Base-by-base conservation (phyloP, 1,284 basidiomycete species). In the Athelia psychrophila region DNA sequence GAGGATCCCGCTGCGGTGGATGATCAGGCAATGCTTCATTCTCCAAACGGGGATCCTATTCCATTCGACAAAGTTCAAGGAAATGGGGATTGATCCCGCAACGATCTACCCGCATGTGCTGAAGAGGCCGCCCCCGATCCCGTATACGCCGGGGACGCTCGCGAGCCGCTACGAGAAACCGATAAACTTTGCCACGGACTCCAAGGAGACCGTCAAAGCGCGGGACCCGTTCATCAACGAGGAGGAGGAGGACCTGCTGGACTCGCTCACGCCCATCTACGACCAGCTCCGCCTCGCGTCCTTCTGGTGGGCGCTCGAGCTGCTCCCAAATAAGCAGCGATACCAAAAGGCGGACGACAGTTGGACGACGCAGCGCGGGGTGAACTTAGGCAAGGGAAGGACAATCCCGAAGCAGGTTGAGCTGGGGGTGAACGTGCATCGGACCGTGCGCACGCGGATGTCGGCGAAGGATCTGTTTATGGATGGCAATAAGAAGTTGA, bases 301-400 rank as follows among this genome's bases (percentile, higher is more conserved):
- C 40, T 51, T 45, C 2, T 81, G 79, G 80, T 82, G 80, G 80
- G 52, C 78, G 9, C 59, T 81, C 23, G 80, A 81, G 56, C 40
- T 60, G 19, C 54, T 77, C 32, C 76, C 75, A 0, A 68, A 71
- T 53, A 68, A 62, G 51, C 54, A 72, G 50, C 63, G 64, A 20
- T 76, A 64, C 58, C 78, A 78, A 52, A 67, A 65, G 25, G 68
- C 71, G 44, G 62, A 74, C 16, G 68, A 75, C 51, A 57, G 52
- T 0, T 77, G 73, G 72, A 45, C 59, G 0, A 35, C 57, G 2
- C 57, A 56, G 0, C 64, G 69, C 10, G 68, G 63, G 0, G 53
- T 79, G 51, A 66, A 75, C 52, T 56, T 84, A 0, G 83, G 86
- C 54, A n/a, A n/a, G n/a, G n/a, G n/a, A n/a, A n/a, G n/a, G n/a